Evolutionary conservation across 768 basidiomycete genomes (phyloP).

Genomic region (Russula sp.): DNA sequence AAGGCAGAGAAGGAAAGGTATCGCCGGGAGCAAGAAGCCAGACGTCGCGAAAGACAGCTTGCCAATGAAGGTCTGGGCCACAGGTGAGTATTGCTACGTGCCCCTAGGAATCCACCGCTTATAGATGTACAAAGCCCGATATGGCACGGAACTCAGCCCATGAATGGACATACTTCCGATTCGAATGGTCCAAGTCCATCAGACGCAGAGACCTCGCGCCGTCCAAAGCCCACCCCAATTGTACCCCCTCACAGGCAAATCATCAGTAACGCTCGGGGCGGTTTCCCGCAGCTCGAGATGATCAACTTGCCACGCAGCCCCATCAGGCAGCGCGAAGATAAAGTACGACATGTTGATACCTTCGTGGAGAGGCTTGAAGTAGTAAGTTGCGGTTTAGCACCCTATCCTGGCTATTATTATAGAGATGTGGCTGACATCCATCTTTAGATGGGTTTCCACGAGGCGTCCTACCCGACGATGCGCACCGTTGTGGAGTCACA

Average conservation of each 20-base stretch:
- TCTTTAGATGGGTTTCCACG: conserved; percentile 64
- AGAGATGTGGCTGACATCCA: conserved; percentile 8
- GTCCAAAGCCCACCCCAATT: not conserved
- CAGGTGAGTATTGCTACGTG: conserved; percentile 7
- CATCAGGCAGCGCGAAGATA: conserved; percentile 18
- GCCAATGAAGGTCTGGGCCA: not conserved
- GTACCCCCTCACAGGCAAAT: conserved; percentile 33
- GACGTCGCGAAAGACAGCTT: conserved; percentile 18
- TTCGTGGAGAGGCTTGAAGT: conserved; percentile 41
- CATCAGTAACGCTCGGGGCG: conserved; percentile 56
- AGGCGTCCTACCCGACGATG: conserved; percentile 47
- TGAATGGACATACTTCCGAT: not conserved
- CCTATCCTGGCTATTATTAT: not conserved
- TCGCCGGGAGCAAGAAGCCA: conserved; percentile 49
- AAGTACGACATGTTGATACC: conserved; percentile 4
- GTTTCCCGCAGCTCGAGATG: conserved; percentile 60
- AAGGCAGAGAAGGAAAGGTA: conserved; percentile 67
- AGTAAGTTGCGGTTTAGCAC: conserved; percentile 37
- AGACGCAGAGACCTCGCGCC: conserved; percentile 1
- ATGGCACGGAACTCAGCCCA: conserved; percentile 1
- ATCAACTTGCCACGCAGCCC: conserved; percentile 48
- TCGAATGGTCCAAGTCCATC: not conserved
- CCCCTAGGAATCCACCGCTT: not conserved
- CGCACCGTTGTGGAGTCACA: conserved; percentile 41
- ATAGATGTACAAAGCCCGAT: conserved; percentile 9